Percentiles rank a stretch among this genome's conserved stretches.
These are phyloP conservation scores for Arctostaphylos glauca DNA, from an alignment of 148 eudicot genomes.

Conservation along the genomic window DNA sequence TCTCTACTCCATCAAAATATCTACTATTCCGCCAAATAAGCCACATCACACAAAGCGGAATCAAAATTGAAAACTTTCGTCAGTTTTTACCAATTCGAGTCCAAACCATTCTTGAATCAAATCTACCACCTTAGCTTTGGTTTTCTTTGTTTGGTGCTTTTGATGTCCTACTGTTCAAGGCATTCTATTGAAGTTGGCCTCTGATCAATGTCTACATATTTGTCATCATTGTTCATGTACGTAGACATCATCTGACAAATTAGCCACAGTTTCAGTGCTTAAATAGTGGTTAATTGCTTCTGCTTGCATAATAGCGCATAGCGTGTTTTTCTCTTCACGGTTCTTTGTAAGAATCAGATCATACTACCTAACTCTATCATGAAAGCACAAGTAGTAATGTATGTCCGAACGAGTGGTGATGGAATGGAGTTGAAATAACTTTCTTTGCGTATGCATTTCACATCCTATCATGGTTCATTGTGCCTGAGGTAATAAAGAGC, in stretches of 20 bases:
- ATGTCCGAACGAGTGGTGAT: not conserved
- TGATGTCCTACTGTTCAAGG: not conserved
- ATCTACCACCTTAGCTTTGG: not conserved
- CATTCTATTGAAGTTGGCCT: not conserved
- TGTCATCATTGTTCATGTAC: not conserved
- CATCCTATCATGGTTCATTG: not conserved
- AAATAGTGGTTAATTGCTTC: not conserved
- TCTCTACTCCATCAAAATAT: too few relatives aligned
- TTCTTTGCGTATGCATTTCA: not conserved
- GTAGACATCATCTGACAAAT: not conserved
- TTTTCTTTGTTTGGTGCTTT: not conserved
- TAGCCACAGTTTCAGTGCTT: not conserved
- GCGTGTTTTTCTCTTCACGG: not conserved
- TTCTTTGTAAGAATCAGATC: not conserved
- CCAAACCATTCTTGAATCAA: too few relatives aligned
- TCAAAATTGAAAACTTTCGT: too few relatives aligned
- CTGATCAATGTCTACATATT: not conserved
- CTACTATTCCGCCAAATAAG: too few relatives aligned
- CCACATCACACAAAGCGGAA: too few relatives aligned
- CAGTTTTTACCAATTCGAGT: too few relatives aligned
- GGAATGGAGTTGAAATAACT: not conserved
- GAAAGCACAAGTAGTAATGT: not conserved
- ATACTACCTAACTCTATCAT: not conserved
- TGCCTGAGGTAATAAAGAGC: not conserved
- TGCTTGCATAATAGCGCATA: not conserved